A percentile compares a stretch with the other conserved stretches of the same genome.
These are phyloP conservation scores for Cercospora sesami DNA, from an alignment of 2,329 filamentous ascomycete species.

Conservation along the genomic window DNA sequence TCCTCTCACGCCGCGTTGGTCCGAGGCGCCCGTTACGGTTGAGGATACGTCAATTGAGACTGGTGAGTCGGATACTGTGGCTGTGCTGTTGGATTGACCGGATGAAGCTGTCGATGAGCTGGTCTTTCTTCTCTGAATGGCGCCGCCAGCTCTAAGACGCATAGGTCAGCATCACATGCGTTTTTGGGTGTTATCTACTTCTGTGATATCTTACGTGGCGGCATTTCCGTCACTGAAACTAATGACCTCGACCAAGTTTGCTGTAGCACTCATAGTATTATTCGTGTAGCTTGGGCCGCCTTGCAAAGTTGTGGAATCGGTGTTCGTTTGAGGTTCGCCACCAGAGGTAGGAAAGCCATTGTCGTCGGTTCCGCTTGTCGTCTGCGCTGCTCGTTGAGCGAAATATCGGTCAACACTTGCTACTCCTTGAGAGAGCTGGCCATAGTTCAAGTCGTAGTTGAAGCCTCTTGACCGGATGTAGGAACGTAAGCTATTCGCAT, in stretches of 20 bases:
- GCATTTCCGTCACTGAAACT: constrained; percentile 20
- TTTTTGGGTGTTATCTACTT: not conserved
- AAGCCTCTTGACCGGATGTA: constrained; percentile 16
- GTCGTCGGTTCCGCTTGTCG: constrained; percentile 4
- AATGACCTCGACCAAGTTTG: constrained; percentile 13
- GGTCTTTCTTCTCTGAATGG: constrained; percentile 17
- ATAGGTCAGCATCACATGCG: not conserved
- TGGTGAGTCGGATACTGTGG: constrained; percentile 11
- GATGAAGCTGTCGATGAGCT: constrained; percentile 18
- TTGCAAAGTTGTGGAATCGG: constrained; percentile 13
- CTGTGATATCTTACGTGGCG: constrained; percentile 9
- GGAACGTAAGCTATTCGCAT: constrained; percentile 12
- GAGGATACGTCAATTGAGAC: constrained; percentile 13
- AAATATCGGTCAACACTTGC: constrained; percentile 16
- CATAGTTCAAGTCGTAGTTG: constrained; percentile 20
- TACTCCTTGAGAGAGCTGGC: constrained; percentile 16
- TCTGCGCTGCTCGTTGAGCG: constrained; percentile 12
- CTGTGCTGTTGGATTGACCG: constrained; percentile 18
- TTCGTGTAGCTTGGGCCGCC: constrained; percentile 21
- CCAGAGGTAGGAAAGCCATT: constrained; percentile 17
- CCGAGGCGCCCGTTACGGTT: constrained; percentile 10
- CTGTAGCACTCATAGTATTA: constrained; percentile 11
- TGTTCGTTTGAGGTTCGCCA: constrained; percentile 11
- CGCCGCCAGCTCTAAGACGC: constrained; percentile 14
- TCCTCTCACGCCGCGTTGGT: constrained; percentile 2